A percentile compares a stretch with the other conserved stretches of the same genome.
These are phyloP conservation scores for Ormosia emarginata DNA, from an alignment of 306 rosid genomes.

Conservation along the genomic window DNA sequence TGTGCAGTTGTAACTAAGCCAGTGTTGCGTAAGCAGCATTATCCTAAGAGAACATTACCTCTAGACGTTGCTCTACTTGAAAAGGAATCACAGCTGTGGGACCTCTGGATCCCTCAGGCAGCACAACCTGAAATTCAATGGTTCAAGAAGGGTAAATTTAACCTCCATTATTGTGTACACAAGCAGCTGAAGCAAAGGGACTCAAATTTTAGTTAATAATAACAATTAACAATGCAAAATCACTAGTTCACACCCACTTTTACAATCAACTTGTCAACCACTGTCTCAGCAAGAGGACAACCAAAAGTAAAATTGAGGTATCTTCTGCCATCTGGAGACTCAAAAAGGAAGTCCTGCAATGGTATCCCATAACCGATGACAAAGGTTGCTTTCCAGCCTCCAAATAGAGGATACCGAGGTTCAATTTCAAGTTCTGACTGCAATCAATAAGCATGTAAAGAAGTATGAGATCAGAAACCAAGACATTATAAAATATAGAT, in stretches of 20 bases:
- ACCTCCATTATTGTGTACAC: conserved; percentile 11
- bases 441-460: conserved; percentile 25
- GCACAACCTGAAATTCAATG: conserved; percentile 64
- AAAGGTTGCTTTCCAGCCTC: conserved; percentile 97
- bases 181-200: conserved; percentile 4
- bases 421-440: conserved; percentile 98
- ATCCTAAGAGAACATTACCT: conserved; percentile 46
- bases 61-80: conserved; percentile 69
- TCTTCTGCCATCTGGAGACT: conserved; percentile 85
- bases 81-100: conserved; percentile 75
- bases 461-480: neutral
- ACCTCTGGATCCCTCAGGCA: conserved; percentile 91
- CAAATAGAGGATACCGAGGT: conserved; percentile 95
- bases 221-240: conserved; percentile 20
- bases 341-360: conserved; percentile 89
- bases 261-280: conserved; percentile 76
- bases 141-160: conserved; percentile 9
- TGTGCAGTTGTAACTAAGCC: conserved; percentile 5
- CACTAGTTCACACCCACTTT: conserved; percentile 54
- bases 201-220: conserved; percentile 10
- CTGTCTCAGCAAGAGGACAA: conserved; percentile 78
- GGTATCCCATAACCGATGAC: conserved; percentile 88
- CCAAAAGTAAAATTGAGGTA: conserved; percentile 96
- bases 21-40: neutral
- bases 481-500: neutral